Evolutionary conservation across 2,329 filamentous ascomycete genomes (phyloP).

Genomic region (Aspergillus sp.): DNA sequence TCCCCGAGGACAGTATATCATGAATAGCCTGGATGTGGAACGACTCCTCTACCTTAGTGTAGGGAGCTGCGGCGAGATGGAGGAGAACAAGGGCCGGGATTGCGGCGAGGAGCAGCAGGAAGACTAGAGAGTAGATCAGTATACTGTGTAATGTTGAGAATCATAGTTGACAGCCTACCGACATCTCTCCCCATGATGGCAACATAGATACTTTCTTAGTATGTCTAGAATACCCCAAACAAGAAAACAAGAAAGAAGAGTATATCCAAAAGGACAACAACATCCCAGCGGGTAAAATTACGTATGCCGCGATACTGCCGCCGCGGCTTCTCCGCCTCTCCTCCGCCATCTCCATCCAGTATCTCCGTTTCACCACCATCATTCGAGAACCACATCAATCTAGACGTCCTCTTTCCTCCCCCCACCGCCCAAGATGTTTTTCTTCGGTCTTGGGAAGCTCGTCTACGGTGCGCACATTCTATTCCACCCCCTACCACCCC

Average conservation of each 20-base stretch:
- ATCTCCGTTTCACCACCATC: too few relatives aligned
- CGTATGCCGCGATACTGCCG: conserved; percentile 1
- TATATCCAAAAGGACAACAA: background rate
- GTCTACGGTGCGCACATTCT: conserved; percentile 63
- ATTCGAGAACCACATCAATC: conserved; percentile 10
- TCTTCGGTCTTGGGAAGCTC: conserved; percentile 70
- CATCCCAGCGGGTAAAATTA: background rate
- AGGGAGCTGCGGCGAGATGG: conserved; percentile 75
- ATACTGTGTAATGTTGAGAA: background rate
- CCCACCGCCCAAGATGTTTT: conserved; percentile 59
- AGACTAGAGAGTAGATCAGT: conserved; percentile 12
- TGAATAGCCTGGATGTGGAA: conserved; percentile 96
- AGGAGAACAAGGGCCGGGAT: conserved; percentile 66
- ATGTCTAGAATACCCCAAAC: background rate
- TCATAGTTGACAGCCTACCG: conserved; percentile 11
- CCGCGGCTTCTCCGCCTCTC: background rate
- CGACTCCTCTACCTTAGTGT: conserved; percentile 97
- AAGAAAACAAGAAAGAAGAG: background rate
- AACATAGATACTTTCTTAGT: background rate
- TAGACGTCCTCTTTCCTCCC: conserved; percentile 2
- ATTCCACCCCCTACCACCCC: background rate
- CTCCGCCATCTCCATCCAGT: background rate
- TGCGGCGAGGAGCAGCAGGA: conserved; percentile 46
- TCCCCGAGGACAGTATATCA: conserved; percentile 81
- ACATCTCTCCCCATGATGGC: conserved; percentile 29